phyloP scores from a whole-genome alignment of 108 stramenopile species.

The Nitzschia putrida region DNA sequence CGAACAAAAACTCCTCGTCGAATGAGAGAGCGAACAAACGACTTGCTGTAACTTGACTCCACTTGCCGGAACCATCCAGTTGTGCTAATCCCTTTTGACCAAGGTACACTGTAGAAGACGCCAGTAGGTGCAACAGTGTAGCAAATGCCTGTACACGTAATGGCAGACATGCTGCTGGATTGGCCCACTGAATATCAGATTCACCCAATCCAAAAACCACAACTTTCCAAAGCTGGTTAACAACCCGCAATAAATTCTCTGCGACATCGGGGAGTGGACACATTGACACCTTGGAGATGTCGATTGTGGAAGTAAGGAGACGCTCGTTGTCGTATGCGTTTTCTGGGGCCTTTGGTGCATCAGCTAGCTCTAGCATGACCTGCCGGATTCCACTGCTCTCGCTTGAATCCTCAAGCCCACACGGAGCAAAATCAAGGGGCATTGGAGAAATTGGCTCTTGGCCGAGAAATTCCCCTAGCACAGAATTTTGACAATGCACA shows the following conservation, averaged over 20 bases:
- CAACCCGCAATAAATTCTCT: conserved; percentile 59
- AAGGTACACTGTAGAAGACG: conserved; percentile 60
- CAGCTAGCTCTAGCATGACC: conserved; percentile 4
- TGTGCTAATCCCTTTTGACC: conserved; percentile 69
- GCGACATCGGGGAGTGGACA: conserved; percentile 62
- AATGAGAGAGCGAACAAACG: conserved; percentile 60
- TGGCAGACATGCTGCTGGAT: conserved; percentile 70
- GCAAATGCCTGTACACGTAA: conserved; percentile 83
- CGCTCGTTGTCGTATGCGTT: conserved; percentile 47
- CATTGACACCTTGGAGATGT: conserved; percentile 56
- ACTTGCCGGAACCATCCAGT: conserved; percentile 70
- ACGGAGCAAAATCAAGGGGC: conserved; percentile 15
- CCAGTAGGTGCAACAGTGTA: conserved; percentile 62
- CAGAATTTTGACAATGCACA: conserved; percentile 78
- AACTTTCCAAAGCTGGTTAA: conserved; percentile 60
- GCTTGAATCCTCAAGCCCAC: conserved; percentile 2
- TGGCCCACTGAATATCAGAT: conserved; percentile 74
- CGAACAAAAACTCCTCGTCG: conserved; percentile 66
- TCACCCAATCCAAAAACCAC: conserved; percentile 65
- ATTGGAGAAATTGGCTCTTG: conserved; percentile 44
- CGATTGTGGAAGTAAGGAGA: conserved; percentile 50
- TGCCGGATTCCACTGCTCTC: conserved; percentile 18
- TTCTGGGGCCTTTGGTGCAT: neutral
- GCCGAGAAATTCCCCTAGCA: conserved; percentile 55
- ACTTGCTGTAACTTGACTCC: conserved; percentile 51